Percentiles rank a stretch among this genome's conserved stretches.
phyloP scores from a whole-genome alignment of 208 protist species.

The Leishmania guyanensis region DNA sequence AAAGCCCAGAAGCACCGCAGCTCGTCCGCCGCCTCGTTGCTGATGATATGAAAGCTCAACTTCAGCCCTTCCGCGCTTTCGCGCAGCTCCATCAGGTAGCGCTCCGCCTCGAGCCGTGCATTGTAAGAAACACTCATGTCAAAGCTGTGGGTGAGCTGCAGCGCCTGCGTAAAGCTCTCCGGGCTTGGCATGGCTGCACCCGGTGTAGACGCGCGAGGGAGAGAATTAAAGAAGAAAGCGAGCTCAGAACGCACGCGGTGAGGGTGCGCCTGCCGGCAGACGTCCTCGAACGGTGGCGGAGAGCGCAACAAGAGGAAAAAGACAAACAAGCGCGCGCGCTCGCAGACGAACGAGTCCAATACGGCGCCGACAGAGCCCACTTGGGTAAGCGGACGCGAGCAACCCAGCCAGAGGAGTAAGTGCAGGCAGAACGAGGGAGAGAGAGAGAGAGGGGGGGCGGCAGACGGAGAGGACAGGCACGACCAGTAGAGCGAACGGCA shows the following conservation, averaged over 20 bases:
- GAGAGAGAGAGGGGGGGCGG: background rate
- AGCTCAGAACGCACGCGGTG: background rate
- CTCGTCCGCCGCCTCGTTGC: constrained; percentile 60
- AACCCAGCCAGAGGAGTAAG: background rate
- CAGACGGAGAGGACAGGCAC: background rate
- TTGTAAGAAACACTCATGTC: constrained; percentile 33
- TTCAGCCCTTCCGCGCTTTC: constrained; percentile 62
- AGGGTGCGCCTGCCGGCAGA: background rate
- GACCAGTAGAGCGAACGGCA: background rate
- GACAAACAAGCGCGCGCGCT: background rate
- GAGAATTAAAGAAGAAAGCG: background rate
- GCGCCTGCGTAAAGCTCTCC: constrained; percentile 59
- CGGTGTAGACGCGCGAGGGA: background rate
- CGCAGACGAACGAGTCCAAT: background rate
- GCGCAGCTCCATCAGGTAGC: constrained; percentile 73
- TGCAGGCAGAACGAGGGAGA: background rate
- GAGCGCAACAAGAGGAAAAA: constrained; percentile 8
- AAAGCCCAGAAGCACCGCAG: constrained; percentile 83
- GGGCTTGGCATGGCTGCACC: constrained; percentile 29
- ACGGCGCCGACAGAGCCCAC: background rate
- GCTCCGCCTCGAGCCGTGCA: constrained; percentile 59
- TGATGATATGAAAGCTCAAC: constrained; percentile 72
- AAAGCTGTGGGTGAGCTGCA: constrained; percentile 66
- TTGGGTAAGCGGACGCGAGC: background rate
- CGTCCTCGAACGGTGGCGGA: background rate